Base-by-base conservation (phyloP, 495 filamentous ascomycete species). In the Xylaria intraflava region DNA sequence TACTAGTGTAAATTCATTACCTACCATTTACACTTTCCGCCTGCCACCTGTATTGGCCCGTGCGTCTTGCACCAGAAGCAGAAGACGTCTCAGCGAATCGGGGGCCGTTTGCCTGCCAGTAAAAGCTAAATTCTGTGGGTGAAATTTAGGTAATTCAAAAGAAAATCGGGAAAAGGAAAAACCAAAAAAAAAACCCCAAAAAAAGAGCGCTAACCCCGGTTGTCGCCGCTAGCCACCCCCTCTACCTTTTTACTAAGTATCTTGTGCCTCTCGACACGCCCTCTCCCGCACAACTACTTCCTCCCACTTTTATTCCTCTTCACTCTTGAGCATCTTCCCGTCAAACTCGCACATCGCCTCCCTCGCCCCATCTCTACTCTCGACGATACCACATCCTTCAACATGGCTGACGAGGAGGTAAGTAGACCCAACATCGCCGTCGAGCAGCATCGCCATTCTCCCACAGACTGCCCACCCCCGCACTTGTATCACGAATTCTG, bases 391-490 rank as follows among this genome's bases (percentile, higher is more conserved):
- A 70, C 62, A 52, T 69, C 67, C 60, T 61, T 65, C 72, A 79
- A 57, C 51, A 82, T 82, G 79, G 74, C 79, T 65, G 77, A 79
- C 61, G 77, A 82, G 59, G 78, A 83, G 73, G 80, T 83, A 69
- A 66, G 75, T 54, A 26, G 24, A 31, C 29, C 23, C 38, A 6
- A 26, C 42, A 44, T 45, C 36, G 30, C 33, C 33, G 19, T 24
- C 31, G 22, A 24, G 10, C n/a, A 29, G 27, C 31, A 31, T 60
- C 46, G 42, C 43, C 46, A 49, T 44, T 31, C 56, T 55, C n/a
- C n/a, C n/a, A 35, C 59, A 24, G 43, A 30, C 31, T 29, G 49
- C 56, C 53, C 58, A 55, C 62, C 62, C n/a, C 62, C 63, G 59
- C 64, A 65, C 63, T 36, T 59, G 49, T 56, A 48, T 54, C 56